Conservation (phyloP, 805 yeast genomes). For the Saccharomycopsis vini region DNA sequence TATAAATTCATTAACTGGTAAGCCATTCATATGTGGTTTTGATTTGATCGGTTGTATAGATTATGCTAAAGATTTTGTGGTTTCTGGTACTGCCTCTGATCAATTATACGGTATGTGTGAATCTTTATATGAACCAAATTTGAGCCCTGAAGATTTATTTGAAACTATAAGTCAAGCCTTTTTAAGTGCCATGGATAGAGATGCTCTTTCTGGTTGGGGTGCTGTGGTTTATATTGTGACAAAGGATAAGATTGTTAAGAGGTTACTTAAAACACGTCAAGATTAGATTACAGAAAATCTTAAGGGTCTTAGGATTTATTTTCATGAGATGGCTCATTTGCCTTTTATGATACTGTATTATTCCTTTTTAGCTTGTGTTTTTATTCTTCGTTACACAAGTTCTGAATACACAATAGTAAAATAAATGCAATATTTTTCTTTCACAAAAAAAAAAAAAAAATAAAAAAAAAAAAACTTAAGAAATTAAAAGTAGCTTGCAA, state of each 20-base stretch:
- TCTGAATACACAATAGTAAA: background rate
- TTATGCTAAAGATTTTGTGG: constrained; percentile 88
- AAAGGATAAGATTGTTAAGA: constrained; percentile 82
- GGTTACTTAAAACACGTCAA: constrained; percentile 88
- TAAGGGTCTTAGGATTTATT: no score
- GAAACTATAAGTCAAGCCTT: constrained; percentile 93
- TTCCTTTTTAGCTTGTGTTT: no score
- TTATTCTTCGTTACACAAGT: background rate
- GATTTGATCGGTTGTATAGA: constrained; percentile 97
- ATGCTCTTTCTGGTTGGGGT: constrained; percentile 97
- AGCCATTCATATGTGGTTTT: constrained; percentile 91
- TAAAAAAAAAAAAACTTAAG: background rate
- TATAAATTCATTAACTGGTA: constrained; percentile 65
- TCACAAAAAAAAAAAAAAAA: no score
- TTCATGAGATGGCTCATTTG: no score
- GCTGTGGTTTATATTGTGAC: constrained; percentile 88
- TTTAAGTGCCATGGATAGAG: constrained; percentile 93
- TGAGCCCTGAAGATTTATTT: constrained; percentile 91
- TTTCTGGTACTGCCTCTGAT: constrained; percentile 93
- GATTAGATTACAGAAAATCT: constrained; percentile 66
- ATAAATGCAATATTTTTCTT: no score
- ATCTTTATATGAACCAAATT: constrained; percentile 83
- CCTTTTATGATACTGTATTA: no score
- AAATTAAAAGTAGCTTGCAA: background rate
- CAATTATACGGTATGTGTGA: constrained; percentile 99